A percentile compares a stretch with the other conserved stretches of the same genome.
Conservation (phyloP, 208 protist species). For the Acanthamoeba lenticulata region DNA sequence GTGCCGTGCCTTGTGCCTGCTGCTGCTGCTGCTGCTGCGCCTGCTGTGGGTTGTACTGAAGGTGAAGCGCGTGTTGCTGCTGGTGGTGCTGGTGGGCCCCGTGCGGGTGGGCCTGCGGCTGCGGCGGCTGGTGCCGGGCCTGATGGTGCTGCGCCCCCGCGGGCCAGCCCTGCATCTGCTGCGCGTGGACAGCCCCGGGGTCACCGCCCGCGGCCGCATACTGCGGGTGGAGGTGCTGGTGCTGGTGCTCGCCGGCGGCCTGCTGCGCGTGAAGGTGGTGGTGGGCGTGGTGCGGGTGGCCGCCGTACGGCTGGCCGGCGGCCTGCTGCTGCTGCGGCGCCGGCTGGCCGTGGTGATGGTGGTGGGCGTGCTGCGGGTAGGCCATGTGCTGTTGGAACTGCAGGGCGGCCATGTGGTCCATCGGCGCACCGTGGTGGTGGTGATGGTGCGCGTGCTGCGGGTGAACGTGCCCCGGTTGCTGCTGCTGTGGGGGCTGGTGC, state of each 20-base stretch:
- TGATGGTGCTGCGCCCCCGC: not conserved
- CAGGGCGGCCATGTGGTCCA: no score
- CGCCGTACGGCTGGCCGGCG: not conserved
- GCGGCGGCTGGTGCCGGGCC: not conserved
- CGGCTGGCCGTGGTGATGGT: no score
- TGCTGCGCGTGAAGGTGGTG: not conserved
- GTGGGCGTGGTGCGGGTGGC: not conserved
- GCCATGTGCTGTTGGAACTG: not conserved
- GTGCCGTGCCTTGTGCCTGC: not conserved
- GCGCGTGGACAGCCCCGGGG: not conserved
- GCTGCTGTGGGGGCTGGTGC: not conserved
- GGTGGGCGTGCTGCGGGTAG: not conserved
- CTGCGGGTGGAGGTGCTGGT: not conserved
- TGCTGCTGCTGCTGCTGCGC: slow-evolving; percentile 19
- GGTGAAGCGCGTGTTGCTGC: not conserved
- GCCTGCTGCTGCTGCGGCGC: not conserved
- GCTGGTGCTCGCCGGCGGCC: not conserved
- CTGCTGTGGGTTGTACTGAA: not conserved
- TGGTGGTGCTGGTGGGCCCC: slow-evolving; percentile 22
- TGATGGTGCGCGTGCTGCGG: not conserved
- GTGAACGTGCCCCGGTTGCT: not conserved
- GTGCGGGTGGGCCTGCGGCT: slow-evolving; percentile 7
- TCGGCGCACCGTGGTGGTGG: not conserved
- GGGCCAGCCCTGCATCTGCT: not conserved
- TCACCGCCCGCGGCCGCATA: not conserved